A percentile compares a stretch with the other conserved stretches of the same genome.
These are phyloP conservation scores for Trichoderma harzianum DNA, from an alignment of 2,329 filamentous ascomycete genomes.

Conservation along the genomic window DNA sequence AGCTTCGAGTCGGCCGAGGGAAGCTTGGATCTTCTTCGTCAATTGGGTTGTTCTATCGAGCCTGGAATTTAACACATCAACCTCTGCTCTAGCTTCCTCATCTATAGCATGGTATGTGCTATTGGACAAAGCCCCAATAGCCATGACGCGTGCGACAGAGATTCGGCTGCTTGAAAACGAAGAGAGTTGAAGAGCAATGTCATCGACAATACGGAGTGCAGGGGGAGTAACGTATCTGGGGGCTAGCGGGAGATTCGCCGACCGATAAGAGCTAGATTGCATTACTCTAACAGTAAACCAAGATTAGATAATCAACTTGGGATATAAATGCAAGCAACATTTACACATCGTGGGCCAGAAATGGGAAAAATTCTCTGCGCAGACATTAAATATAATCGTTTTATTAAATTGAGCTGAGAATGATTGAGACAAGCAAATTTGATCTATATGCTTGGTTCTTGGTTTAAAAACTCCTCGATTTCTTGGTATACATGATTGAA, in stretches of 20 bases:
- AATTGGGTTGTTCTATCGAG: conserved; percentile 90
- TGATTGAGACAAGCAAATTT: neutral
- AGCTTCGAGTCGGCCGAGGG: conserved; percentile 75
- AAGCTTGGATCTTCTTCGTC: conserved; percentile 93
- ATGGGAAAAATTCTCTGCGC: neutral
- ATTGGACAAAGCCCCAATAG: conserved; percentile 42
- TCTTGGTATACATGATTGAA: neutral
- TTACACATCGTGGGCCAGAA: neutral
- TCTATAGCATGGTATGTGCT: conserved; percentile 52
- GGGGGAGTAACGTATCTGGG: neutral
- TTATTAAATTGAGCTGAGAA: neutral
- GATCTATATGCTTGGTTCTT: neutral
- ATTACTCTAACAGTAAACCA: neutral
- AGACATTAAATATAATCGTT: neutral
- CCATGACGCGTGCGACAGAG: conserved; percentile 38
- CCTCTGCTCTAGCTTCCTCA: conserved; percentile 66
- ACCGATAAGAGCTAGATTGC: neutral
- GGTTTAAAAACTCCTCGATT: neutral
- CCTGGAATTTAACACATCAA: conserved; percentile 66
- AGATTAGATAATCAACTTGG: neutral
- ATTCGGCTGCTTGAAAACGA: neutral
- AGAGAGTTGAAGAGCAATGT: neutral
- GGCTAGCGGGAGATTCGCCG: neutral
- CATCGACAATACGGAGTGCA: neutral
- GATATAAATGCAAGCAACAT: neutral